A percentile compares a stretch with the other conserved stretches of the same genome.
Conservation (phyloP, 352 stramenopile species). For the Thalassiosira hispida region DNA sequence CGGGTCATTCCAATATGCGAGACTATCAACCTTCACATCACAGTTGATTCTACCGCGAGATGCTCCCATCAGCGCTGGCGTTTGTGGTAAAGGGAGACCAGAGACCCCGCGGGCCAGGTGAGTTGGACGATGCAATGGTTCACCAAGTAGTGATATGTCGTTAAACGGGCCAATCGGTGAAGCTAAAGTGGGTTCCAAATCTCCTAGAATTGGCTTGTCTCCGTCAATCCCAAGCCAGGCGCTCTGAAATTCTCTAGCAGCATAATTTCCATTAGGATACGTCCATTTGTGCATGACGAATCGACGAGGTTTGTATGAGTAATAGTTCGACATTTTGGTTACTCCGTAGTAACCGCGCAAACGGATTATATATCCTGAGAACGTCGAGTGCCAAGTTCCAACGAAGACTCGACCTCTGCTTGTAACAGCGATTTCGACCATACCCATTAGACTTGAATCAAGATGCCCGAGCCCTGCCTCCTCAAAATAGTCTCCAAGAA, state of each 20-base stretch:
- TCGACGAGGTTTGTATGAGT: conserved; percentile 54
- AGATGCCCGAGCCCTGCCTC: conserved; percentile 63
- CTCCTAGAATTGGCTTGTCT: conserved; percentile 52
- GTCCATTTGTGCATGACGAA: conserved; percentile 63
- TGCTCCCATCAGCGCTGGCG: conserved; percentile 64
- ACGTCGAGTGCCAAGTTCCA: conserved; percentile 87
- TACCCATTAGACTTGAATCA: conserved; percentile 79
- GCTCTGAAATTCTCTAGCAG: conserved; percentile 70
- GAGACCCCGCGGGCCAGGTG: conserved; percentile 63
- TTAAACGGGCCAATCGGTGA: conserved; percentile 38
- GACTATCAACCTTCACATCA: conserved; percentile 75
- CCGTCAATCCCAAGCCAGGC: conserved; percentile 79
- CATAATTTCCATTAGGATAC: conserved; percentile 60
- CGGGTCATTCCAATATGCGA: conserved; percentile 83
- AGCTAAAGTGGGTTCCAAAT: conserved; percentile 49
- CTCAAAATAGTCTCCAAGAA: conserved; percentile 84
- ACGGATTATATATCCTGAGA: conserved; percentile 86
- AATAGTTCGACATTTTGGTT: conserved; percentile 70
- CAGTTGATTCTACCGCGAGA: conserved; percentile 68
- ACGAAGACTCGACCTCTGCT: conserved; percentile 69
- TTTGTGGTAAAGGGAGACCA: conserved; percentile 64
- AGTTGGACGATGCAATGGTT: conserved; percentile 31
- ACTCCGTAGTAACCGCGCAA: conserved; percentile 83
- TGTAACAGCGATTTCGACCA: conserved; percentile 80
- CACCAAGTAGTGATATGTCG: conserved; percentile 37